Evolutionary conservation across 305 asterid species (phyloP).

Genomic region (Fraxinus baroniana): DNA sequence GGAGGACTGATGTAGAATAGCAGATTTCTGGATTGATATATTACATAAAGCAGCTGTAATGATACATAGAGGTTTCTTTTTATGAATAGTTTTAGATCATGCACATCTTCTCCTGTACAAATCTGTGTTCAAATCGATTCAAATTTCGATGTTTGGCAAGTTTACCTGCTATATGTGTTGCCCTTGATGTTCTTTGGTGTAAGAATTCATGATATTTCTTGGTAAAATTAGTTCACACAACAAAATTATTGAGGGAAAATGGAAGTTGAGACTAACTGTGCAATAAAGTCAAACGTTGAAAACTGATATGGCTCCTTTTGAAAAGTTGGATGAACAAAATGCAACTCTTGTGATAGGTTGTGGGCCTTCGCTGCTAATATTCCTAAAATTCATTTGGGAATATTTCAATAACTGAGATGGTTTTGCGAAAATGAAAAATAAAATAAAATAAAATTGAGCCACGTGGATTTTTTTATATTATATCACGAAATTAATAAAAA

Average conservation of each 20-base stretch:
- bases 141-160: background rate
- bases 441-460: too few species aligned
- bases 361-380: background rate
- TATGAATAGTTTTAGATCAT: background rate
- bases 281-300: background rate
- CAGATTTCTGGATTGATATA: background rate
- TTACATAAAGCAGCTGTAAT: background rate
- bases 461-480: too few species aligned
- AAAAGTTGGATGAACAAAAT: background rate
- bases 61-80: background rate
- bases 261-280: background rate
- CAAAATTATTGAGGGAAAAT: background rate
- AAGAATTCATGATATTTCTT: background rate
- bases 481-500: too few species aligned
- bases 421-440: too few species aligned
- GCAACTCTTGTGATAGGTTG: background rate
- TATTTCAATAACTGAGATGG: too few species aligned
- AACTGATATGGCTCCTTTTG: too few species aligned
- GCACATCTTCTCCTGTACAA: background rate
- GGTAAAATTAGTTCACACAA: background rate
- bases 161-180: background rate
- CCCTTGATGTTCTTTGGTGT: background rate
- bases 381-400: too few species aligned
- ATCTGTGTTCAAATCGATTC: background rate
- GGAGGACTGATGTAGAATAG: conserved; percentile 27